These are phyloP conservation scores for Starmerella floris DNA, from an alignment of 805 yeast species.

Conservation along the genomic window DNA sequence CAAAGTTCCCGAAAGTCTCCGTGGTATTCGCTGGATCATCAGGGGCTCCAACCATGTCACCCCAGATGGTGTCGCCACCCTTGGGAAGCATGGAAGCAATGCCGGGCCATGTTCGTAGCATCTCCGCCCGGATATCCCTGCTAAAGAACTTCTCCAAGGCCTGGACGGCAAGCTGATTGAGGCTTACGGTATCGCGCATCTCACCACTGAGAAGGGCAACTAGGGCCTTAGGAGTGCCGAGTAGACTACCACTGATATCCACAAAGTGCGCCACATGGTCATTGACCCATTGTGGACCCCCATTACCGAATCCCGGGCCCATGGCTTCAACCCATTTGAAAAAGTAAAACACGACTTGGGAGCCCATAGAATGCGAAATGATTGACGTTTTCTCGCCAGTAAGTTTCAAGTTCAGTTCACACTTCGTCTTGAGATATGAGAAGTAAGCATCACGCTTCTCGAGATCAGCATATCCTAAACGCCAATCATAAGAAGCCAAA, in stretches of 20 bases:
- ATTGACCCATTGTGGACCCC: constrained; percentile 83
- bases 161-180: constrained; percentile 82
- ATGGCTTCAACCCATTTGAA: constrained; percentile 93
- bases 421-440: constrained; percentile 53
- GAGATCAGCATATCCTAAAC: constrained; percentile 76
- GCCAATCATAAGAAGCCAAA: constrained; percentile 93
- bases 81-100: constrained; percentile 91
- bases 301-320: constrained; percentile 70
- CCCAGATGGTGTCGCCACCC: constrained; percentile 90
- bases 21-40: constrained; percentile 31
- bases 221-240: constrained; percentile 91
- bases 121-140: constrained; percentile 72
- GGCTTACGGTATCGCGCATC: constrained; percentile 93
- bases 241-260: constrained; percentile 75
- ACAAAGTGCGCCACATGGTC: constrained; percentile 67
- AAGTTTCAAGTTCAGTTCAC: constrained; percentile 44
- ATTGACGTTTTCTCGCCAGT: constrained; percentile 59
- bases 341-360: constrained; percentile 77
- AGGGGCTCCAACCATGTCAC: constrained; percentile 51
- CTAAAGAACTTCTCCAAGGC: constrained; percentile 91
- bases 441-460: constrained; percentile 83
- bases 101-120: constrained; percentile 85
- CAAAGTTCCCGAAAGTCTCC: constrained; percentile 57
- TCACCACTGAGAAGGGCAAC: constrained; percentile 93
- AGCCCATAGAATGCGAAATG: constrained; percentile 92